Percentiles rank a stretch among this genome's conserved stretches.
phyloP scores from a whole-genome alignment of 1,284 basidiomycete genomes.

The Cryptococcus sp. region DNA sequence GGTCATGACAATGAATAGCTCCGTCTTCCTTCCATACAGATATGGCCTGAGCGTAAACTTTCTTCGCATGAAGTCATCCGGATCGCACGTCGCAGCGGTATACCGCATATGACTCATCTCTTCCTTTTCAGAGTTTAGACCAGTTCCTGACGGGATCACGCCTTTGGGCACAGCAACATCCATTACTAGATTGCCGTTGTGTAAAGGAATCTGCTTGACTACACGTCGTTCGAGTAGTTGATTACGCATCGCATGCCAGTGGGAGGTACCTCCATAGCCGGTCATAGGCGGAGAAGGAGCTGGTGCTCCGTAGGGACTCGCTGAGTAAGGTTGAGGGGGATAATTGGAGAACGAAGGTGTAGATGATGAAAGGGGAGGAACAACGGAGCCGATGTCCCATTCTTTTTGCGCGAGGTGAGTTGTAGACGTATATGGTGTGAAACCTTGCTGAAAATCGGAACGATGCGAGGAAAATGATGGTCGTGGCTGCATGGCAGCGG shows the following conservation, averaged over 20 bases:
- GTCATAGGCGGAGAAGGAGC: constrained; percentile 11
- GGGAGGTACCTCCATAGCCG: constrained; percentile 28
- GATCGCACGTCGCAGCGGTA: constrained; percentile 50
- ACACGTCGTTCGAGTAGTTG: constrained; percentile 50
- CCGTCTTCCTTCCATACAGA: constrained; percentile 76
- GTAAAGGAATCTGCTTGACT: constrained; percentile 72
- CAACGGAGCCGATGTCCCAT: constrained; percentile 32
- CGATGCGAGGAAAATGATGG: constrained; percentile 23
- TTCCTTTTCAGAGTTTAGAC: constrained; percentile 56
- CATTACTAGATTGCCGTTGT: constrained; percentile 75
- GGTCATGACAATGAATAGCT: constrained; percentile 91
- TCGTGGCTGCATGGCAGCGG: constrained; percentile 11
- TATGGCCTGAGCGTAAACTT: constrained; percentile 81
- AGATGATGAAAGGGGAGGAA: constrained; percentile 17
- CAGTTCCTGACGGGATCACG: constrained; percentile 59
- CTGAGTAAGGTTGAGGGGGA: constrained; percentile 12
- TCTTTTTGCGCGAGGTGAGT: constrained; percentile 31
- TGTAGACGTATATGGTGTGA: constrained; percentile 35
- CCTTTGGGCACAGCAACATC: constrained; percentile 72
- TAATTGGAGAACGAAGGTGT: constrained; percentile 3
- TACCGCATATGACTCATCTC: constrained; percentile 77
- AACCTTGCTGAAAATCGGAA: constrained; percentile 31
- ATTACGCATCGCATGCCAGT: constrained; percentile 38
- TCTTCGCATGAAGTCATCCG: constrained; percentile 51
- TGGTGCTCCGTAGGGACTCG: constrained; percentile 7